phyloP scores from a whole-genome alignment of 129 eudicot genomes.

The Ambrosia trifida region DNA sequence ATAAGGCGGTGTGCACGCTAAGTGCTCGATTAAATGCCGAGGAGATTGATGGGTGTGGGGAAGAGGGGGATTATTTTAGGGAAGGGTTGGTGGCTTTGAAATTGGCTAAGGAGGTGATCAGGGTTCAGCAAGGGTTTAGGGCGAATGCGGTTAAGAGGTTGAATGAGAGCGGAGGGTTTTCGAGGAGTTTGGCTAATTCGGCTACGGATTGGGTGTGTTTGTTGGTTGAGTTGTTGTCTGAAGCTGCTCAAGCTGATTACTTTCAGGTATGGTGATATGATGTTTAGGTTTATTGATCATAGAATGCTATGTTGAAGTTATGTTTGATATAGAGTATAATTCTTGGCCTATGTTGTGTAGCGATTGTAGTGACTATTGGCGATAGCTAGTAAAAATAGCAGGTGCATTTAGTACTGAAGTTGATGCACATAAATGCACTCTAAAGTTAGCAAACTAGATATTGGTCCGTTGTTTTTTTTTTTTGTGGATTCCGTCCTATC shows the following conservation, averaged over 20 bases:
- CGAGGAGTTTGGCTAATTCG: conserved; percentile 72
- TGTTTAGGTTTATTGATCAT: conserved; percentile 11
- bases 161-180: conserved; percentile 77
- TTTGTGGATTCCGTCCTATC: neutral
- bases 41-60: conserved; percentile 49
- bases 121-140: conserved; percentile 79
- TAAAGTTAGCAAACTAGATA: neutral
- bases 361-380: conserved; percentile 4
- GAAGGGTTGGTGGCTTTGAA: conserved; percentile 76
- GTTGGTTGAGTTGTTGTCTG: conserved; percentile 79
- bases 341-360: neutral
- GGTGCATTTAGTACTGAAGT: neutral
- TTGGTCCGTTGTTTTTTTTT: neutral
- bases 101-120: conserved; percentile 83
- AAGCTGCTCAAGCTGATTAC: conserved; percentile 79
- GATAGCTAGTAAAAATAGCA: conserved; percentile 3
- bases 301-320: neutral
- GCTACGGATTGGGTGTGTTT: conserved; percentile 96
- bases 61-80: conserved; percentile 55
- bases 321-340: neutral
- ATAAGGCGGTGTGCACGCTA: conserved; percentile 57
- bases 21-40: conserved; percentile 51
- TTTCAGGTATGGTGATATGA: conserved; percentile 62
- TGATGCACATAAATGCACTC: neutral
- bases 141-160: conserved; percentile 67